phyloP scores from a whole-genome alignment of 257 asterid genomes.

The Lycium barbarum region DNA sequence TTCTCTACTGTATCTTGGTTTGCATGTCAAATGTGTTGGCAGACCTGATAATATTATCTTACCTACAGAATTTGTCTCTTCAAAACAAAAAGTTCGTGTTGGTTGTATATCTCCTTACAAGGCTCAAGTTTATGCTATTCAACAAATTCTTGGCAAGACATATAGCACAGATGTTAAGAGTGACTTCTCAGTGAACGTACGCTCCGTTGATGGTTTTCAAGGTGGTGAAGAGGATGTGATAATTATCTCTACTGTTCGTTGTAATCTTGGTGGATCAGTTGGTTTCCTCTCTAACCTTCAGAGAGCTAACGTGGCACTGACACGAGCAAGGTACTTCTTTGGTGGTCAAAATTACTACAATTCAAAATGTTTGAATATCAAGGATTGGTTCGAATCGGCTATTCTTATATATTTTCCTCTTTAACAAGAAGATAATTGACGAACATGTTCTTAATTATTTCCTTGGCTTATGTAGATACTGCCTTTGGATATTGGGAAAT shows the following conservation, averaged over 20 bases:
- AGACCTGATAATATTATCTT: not conserved
- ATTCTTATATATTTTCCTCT: too few relatives aligned
- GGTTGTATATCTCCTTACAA: constrained; percentile 90
- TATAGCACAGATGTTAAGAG: constrained; percentile 58
- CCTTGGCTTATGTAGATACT: constrained; percentile 44
- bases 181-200: constrained; percentile 66
- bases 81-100: constrained; percentile 55
- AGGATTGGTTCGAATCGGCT: not conserved
- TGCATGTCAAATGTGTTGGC: not conserved
- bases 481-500: constrained; percentile 76
- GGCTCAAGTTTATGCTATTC: constrained; percentile 71
- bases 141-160: constrained; percentile 53
- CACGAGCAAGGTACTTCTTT: constrained; percentile 70
- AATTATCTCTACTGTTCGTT: constrained; percentile 71
- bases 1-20: not conserved
- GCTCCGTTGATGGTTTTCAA: constrained; percentile 83
- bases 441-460: not conserved
- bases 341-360: constrained; percentile 43
- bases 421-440: too few relatives aligned
- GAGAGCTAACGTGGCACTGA: constrained; percentile 70
- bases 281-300: constrained; percentile 70
- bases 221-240: constrained; percentile 85
- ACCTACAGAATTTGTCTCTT: constrained; percentile 44
- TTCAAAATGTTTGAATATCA: constrained; percentile 32
- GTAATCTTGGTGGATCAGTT: constrained; percentile 63